These are phyloP conservation scores for Akebia trifoliata DNA, from an alignment of 164 flowering plant species.

Conservation along the genomic window DNA sequence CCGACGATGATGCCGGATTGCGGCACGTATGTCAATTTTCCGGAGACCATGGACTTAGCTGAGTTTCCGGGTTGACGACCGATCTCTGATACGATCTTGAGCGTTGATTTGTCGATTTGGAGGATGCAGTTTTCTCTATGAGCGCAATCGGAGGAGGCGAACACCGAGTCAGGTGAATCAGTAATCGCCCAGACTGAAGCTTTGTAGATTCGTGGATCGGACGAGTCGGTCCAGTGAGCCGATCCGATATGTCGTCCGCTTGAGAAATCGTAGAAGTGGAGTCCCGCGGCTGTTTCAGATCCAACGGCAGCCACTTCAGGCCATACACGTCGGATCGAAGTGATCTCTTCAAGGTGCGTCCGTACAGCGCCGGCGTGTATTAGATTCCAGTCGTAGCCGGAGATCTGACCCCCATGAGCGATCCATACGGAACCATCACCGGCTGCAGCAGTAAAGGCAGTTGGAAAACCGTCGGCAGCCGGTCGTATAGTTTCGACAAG, in stretches of 20 bases:
- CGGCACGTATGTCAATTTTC: slow-evolving; percentile 36
- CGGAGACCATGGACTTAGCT: slow-evolving; percentile 42
- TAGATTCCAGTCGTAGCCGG: slow-evolving; percentile 65
- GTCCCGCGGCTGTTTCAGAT: slow-evolving; percentile 54
- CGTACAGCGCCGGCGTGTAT: slow-evolving; percentile 52
- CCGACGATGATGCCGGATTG: slow-evolving; percentile 34
- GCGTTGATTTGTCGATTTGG: slow-evolving; percentile 59
- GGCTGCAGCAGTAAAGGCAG: slow-evolving; percentile 43
- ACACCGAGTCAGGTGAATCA: slow-evolving; percentile 44
- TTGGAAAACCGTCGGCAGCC: slow-evolving; percentile 53
- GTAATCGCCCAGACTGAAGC: slow-evolving; percentile 57
- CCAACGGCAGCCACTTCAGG: slow-evolving; percentile 62
- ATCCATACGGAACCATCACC: slow-evolving; percentile 69
- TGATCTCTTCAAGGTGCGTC: slow-evolving; percentile 64
- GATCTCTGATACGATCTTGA: slow-evolving; percentile 42
- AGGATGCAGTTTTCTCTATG: slow-evolving; percentile 76
- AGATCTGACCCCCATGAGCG: slow-evolving; percentile 85
- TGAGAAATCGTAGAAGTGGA: slow-evolving; percentile 67
- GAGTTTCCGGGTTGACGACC: slow-evolving; percentile 60
- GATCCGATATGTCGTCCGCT: slow-evolving; percentile 53
- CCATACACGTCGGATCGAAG: slow-evolving; percentile 52
- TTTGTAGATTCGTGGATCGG: slow-evolving; percentile 71
- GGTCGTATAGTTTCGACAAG: slow-evolving; percentile 55
- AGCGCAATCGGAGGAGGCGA: slow-evolving; percentile 57
- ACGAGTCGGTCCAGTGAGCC: slow-evolving; percentile 64